phyloP scores from a whole-genome alignment of 75 land plant genomes.

The Ceratopteris richardii region DNA sequence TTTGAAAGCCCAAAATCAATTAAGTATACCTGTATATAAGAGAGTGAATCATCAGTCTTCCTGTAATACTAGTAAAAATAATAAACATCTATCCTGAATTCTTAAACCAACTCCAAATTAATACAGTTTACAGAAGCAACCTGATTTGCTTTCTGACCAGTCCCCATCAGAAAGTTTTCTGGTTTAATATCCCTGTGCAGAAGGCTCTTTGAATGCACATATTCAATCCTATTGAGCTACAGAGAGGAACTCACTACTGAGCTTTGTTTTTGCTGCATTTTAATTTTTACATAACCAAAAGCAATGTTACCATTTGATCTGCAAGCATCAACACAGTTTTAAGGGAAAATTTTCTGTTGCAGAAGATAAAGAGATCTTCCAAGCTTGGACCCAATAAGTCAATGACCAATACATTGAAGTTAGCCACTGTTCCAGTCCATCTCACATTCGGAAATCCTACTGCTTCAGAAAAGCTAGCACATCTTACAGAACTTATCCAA shows the following conservation, averaged over 20 bases:
- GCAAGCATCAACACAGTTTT: slow-evolving; percentile 80
- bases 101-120: too few species aligned
- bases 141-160: slow-evolving; percentile 72
- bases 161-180: slow-evolving; percentile 75
- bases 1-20: slow-evolving; percentile 79
- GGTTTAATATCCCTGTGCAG: slow-evolving; percentile 83
- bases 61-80: too few species aligned
- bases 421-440: slow-evolving; percentile 76
- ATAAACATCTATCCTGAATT: too few species aligned
- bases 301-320: slow-evolving; percentile 51
- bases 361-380: slow-evolving; percentile 66
- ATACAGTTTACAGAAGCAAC: too few species aligned
- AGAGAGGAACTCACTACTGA: not conserved
- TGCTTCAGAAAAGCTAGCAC: slow-evolving; percentile 14
- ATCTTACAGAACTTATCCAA: not conserved
- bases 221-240: slow-evolving; percentile 63
- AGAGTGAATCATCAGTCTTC: too few species aligned
- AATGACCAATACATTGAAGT: slow-evolving; percentile 61
- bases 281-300: not conserved
- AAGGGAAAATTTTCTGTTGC: slow-evolving; percentile 50
- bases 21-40: slow-evolving; percentile 41
- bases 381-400: slow-evolving; percentile 71
- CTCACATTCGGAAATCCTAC: slow-evolving; percentile 67
- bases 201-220: slow-evolving; percentile 68
- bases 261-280: not conserved